Conservation (phyloP, 2,329 filamentous ascomycete species). For the Blumeria graminis region DNA sequence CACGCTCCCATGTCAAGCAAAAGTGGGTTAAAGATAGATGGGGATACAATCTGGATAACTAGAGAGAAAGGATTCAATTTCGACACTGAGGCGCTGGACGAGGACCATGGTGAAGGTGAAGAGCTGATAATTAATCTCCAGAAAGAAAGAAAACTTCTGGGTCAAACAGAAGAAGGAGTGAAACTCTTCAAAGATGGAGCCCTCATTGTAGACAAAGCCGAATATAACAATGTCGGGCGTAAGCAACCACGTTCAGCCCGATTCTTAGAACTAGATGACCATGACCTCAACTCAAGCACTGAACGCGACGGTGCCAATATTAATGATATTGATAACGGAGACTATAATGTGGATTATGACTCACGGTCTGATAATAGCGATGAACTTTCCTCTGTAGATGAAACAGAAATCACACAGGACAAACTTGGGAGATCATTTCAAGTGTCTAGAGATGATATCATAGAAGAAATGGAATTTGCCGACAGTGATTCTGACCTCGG, state of each 20-base stretch:
- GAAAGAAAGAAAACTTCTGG: constrained; percentile 55
- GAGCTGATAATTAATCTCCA: constrained; percentile 84
- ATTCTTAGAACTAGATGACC: constrained; percentile 34
- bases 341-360: constrained; percentile 14
- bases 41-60: constrained; percentile 82
- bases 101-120: constrained; percentile 76
- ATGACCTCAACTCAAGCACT: constrained; percentile 14
- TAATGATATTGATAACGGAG: constrained; percentile 16
- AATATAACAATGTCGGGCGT: constrained; percentile 34
- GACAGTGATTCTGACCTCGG: constrained; percentile 94
- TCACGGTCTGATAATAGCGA: not conserved
- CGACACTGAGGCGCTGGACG: constrained; percentile 33
- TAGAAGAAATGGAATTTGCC: constrained; percentile 67
- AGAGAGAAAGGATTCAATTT: constrained; percentile 54
- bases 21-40: constrained; percentile 84
- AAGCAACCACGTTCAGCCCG: constrained; percentile 33
- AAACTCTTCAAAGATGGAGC: constrained; percentile 65
- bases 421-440: constrained; percentile 38
- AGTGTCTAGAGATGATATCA: constrained; percentile 26
- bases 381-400: constrained; percentile 18
- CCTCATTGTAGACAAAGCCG: constrained; percentile 33
- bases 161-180: constrained; percentile 59
- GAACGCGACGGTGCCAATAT: constrained; percentile 33
- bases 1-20: constrained; percentile 98
- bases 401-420: constrained; percentile 31